phyloP scores from a whole-genome alignment of 202 grass and related monocot species.

The Setaria viridis region DNA sequence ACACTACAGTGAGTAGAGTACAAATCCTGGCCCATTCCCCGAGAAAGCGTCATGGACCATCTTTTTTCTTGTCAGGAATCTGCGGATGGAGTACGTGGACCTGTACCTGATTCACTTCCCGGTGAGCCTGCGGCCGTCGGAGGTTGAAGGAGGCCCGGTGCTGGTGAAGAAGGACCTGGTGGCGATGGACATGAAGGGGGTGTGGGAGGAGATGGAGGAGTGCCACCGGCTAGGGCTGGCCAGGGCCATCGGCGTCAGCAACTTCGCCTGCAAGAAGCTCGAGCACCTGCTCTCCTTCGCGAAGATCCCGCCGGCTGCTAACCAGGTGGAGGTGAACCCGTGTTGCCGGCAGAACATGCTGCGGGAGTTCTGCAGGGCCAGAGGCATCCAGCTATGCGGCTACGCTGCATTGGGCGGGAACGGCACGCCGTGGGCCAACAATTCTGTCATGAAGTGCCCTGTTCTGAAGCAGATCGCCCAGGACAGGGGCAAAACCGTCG shows the following conservation, averaged over 20 bases:
- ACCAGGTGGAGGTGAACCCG: constrained; percentile 68
- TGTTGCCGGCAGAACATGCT: constrained; percentile 65
- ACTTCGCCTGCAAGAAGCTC: constrained; percentile 67
- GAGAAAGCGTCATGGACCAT: no score
- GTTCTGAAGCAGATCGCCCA: constrained; percentile 55
- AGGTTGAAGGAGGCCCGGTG: background rate
- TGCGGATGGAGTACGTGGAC: constrained; percentile 63
- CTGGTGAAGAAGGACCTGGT: constrained; percentile 11
- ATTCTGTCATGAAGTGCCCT: constrained; percentile 40
- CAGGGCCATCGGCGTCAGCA: constrained; percentile 59
- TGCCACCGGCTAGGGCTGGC: constrained; percentile 43
- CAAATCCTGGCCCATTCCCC: no score
- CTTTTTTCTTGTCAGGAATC: background rate
- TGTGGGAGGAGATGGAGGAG: constrained; percentile 67
- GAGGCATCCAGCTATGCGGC: constrained; percentile 52
- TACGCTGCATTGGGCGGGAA: constrained; percentile 60
- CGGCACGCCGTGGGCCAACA: constrained; percentile 47
- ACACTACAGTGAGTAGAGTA: constrained; percentile 28
- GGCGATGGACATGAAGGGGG: constrained; percentile 40
- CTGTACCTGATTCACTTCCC: constrained; percentile 61
- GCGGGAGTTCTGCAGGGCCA: constrained; percentile 52
- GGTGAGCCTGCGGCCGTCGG: constrained; percentile 21
- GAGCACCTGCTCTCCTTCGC: constrained; percentile 50
- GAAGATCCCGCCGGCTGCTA: constrained; percentile 38
- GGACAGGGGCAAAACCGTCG: constrained; percentile 51